A percentile compares a stretch with the other conserved stretches of the same genome.
Evolutionary conservation across 805 yeast species (phyloP).

Genomic region (Starmerella bacillaris): DNA sequence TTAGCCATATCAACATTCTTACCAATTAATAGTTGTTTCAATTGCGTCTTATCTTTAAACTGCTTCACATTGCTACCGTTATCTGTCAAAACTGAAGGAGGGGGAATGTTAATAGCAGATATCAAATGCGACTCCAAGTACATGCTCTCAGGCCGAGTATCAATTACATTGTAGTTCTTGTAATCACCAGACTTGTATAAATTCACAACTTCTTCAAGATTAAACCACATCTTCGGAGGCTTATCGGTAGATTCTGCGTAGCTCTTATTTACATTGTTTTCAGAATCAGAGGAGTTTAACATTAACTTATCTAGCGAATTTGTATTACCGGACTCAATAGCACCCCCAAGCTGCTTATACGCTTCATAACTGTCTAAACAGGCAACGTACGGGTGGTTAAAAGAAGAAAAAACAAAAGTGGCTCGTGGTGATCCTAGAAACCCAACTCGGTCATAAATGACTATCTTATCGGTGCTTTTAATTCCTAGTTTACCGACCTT

Average conservation of each 20-base stretch:
- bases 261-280: constrained; percentile 10
- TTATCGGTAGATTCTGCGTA: constrained; percentile 18
- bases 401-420: constrained; percentile 72
- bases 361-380: constrained; percentile 50
- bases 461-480: constrained; percentile 34
- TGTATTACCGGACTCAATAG: constrained; percentile 30
- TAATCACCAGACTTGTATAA: constrained; percentile 33
- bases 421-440: constrained; percentile 80
- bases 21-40: constrained; percentile 32
- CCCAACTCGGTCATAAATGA: constrained; percentile 73
- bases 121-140: constrained; percentile 39
- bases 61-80: too few relatives aligned
- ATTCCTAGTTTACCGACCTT: constrained; percentile 24
- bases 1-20: constrained; percentile 28
- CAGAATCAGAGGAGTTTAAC: too few relatives aligned
- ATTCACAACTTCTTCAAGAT: constrained; percentile 46
- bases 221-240: constrained; percentile 18
- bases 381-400: constrained; percentile 55
- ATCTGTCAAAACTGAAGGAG: too few relatives aligned
- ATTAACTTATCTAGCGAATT: too few relatives aligned
- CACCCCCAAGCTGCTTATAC: constrained; percentile 32
- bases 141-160: constrained; percentile 46
- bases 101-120: constrained; percentile 26
- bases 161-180: constrained; percentile 38
- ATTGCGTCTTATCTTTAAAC: too few relatives aligned